Conservation (phyloP, 257 asterid genomes). For the Solanum sejunctum region DNA sequence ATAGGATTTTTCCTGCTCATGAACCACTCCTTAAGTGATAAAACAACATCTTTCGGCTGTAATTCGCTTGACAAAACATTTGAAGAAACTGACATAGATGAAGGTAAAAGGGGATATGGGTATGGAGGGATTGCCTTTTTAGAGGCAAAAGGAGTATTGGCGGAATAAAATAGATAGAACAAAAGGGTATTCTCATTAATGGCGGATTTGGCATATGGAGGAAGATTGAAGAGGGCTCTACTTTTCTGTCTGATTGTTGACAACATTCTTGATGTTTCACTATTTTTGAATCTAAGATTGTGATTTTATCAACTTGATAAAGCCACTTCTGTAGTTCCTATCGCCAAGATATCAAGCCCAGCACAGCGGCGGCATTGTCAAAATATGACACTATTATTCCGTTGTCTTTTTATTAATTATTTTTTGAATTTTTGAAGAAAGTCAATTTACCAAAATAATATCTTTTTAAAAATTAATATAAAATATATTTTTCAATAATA, state of each 20-base stretch:
- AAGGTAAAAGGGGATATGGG: not conserved
- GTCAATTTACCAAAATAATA: too few relatives aligned
- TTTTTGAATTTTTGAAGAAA: too few relatives aligned
- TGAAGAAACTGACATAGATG: not conserved
- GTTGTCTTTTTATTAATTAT: too few relatives aligned
- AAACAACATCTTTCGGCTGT: slow-evolving; percentile 13
- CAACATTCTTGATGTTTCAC: too few relatives aligned
- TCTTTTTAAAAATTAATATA: too few relatives aligned
- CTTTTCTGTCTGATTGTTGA: not conserved
- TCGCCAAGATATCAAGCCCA: too few relatives aligned
- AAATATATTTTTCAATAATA: too few relatives aligned
- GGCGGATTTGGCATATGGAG: not conserved
- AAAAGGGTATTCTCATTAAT: not conserved
- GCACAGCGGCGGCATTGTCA: too few relatives aligned
- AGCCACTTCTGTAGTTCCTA: too few relatives aligned
- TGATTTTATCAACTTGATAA: too few relatives aligned
- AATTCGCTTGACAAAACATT: not conserved
- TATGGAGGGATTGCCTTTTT: not conserved
- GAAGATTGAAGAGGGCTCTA: not conserved
- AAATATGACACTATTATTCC: too few relatives aligned
- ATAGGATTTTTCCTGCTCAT: slow-evolving; percentile 16
- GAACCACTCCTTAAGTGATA: slow-evolving; percentile 61
- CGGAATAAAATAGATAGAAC: not conserved
- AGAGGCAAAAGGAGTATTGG: not conserved
- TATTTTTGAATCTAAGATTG: too few relatives aligned